These are phyloP conservation scores for Leishmania amazonensis DNA, from an alignment of 208 protist genomes.

Conservation along the genomic window DNA sequence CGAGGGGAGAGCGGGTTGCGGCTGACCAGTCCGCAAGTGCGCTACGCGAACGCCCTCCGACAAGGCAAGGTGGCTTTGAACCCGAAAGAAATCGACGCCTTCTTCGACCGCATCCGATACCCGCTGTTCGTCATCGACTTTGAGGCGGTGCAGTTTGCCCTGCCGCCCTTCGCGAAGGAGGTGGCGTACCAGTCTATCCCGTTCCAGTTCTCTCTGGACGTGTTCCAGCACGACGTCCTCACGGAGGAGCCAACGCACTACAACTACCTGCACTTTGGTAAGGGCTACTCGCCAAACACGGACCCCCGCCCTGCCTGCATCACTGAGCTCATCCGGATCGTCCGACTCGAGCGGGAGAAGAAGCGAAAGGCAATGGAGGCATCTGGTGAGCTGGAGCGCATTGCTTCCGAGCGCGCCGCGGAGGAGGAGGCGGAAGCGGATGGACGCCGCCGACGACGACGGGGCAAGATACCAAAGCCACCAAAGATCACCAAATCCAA, in stretches of 20 bases:
- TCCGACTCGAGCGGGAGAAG: slow-evolving; percentile 73
- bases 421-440: slow-evolving; percentile 28
- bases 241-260: slow-evolving; percentile 88
- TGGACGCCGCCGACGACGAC: slow-evolving; percentile 23
- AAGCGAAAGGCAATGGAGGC: slow-evolving; percentile 61
- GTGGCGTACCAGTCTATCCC: slow-evolving; percentile 83
- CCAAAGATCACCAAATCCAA: slow-evolving; percentile 47
- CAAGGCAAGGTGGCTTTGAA: slow-evolving; percentile 72
- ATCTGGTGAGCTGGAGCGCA: slow-evolving; percentile 52
- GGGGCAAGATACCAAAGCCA: slow-evolving; percentile 31
- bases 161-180: slow-evolving; percentile 84
- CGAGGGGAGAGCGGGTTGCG: slow-evolving; percentile 46
- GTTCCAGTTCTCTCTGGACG: slow-evolving; percentile 91
- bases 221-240: slow-evolving; percentile 88
- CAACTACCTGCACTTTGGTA: slow-evolving; percentile 90
- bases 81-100: slow-evolving; percentile 75
- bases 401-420: slow-evolving; percentile 26
- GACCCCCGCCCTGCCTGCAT: slow-evolving; percentile 74
- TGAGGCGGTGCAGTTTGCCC: slow-evolving; percentile 85
- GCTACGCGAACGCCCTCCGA: slow-evolving; percentile 72
- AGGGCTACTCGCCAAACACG: slow-evolving; percentile 81
- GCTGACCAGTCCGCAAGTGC: slow-evolving; percentile 81
- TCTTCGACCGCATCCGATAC: slow-evolving; percentile 78
- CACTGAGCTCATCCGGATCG: slow-evolving; percentile 81
- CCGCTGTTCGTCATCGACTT: slow-evolving; percentile 91